Percentiles rank a stretch among this genome's conserved stretches.
These are phyloP conservation scores for Aspergillus funiculosus DNA, from an alignment of 495 filamentous ascomycete species.

Conservation along the genomic window DNA sequence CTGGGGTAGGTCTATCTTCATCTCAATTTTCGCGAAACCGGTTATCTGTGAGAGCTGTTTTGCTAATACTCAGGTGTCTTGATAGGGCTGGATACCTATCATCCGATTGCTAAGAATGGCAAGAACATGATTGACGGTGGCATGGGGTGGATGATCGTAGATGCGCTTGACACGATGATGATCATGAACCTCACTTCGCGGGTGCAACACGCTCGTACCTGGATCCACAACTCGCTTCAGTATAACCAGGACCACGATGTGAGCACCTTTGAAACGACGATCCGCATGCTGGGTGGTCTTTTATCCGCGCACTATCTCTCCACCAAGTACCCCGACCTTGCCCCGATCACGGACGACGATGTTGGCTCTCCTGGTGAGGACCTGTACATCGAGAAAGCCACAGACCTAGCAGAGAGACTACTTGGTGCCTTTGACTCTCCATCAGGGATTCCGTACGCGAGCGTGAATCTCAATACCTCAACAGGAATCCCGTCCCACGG, in stretches of 20 bases:
- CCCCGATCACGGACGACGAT: slow-evolving; percentile 60
- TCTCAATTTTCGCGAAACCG: not conserved
- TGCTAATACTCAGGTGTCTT: not conserved
- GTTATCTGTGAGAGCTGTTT: not conserved
- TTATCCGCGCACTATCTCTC: slow-evolving; percentile 93
- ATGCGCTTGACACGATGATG: slow-evolving; percentile 93
- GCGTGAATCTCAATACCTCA: slow-evolving; percentile 75
- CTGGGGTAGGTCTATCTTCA: slow-evolving; percentile 62
- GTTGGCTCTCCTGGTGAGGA: slow-evolving; percentile 69
- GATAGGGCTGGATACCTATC: slow-evolving; percentile 77
- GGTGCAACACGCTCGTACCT: slow-evolving; percentile 78
- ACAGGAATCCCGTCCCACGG: slow-evolving; percentile 71
- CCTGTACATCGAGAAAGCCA: slow-evolving; percentile 91
- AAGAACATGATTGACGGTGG: slow-evolving; percentile 67
- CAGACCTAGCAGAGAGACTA: slow-evolving; percentile 82
- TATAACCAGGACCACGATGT: slow-evolving; percentile 94
- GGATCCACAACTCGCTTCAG: slow-evolving; percentile 74
- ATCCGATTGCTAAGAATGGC: slow-evolving; percentile 73
- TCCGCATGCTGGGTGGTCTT: slow-evolving; percentile 93
- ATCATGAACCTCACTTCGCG: slow-evolving; percentile 94
- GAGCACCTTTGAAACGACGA: slow-evolving; percentile 97
- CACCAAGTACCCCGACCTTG: slow-evolving; percentile 60
- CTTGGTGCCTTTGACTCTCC: slow-evolving; percentile 80
- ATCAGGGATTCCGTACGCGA: slow-evolving; percentile 84
- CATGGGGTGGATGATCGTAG: slow-evolving; percentile 97